Base-by-base conservation (phyloP, 2,329 filamentous ascomycete genomes). In the Aspergillus sp. region DNA sequence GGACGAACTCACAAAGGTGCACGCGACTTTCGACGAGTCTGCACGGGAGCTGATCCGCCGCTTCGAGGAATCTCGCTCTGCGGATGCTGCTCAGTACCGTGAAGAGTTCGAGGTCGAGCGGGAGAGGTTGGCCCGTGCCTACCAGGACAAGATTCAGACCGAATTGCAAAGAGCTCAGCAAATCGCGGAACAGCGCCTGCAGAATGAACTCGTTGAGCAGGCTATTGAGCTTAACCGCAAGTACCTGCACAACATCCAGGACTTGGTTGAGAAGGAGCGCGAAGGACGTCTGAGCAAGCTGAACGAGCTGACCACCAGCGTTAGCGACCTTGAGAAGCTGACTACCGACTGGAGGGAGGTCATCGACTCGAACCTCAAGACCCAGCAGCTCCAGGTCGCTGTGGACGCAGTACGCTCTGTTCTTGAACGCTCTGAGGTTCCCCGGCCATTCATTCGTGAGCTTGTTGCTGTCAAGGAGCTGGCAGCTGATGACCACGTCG, bases 401-500 rank as follows among this genome's bases (percentile, higher is more conserved):
- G 86, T 97, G 25, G 93, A 98, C 66, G 89, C 91, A 35, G 90
- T 97, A 45, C 86, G 88, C 56, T 83, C 88, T 49, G 88, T 85
- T 44, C 80, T 97, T 19, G 85, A 90, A 63, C 85, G 85, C 55
- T 79, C 84, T 10, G 75, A 83, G 39, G 79, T 84, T 59, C 87
- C 91, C 17, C 80, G 82, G 38, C 93, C 93, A 3, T 98, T 98
- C 67, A 81, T 95, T 62, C 84, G 85, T 53, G 93, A 98, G 74
- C 83, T 98, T 12, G 88, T 95, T 17, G 93, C 93, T 3, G 81
- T 98, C 47, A 95, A 95, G 74, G 90, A 96, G 69, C 88, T 95
- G 57, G 88, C 89, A 3, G 79, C 80, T 25, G 86, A 89, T 45
- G 88, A 95, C 65, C 75, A 87, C 1, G 86, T 97, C 5, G 89